phyloP scores from a whole-genome alignment of 2,329 filamentous ascomycete species.

The Ophiostoma sp. region DNA sequence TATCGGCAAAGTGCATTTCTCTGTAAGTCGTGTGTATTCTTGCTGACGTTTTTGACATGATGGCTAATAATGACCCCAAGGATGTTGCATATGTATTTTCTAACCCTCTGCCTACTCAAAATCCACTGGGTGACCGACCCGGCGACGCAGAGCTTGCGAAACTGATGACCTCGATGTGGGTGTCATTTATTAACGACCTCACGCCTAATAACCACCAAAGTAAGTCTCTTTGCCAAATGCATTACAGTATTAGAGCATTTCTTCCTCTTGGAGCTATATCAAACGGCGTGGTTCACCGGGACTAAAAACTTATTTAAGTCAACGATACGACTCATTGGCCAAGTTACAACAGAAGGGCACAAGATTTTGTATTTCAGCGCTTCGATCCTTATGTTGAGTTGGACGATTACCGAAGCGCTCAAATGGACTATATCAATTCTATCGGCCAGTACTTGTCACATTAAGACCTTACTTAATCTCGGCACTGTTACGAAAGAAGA shows the following conservation, averaged over 20 bases:
- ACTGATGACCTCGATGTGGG: neutral
- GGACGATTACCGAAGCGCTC: neutral
- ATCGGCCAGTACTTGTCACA: neutral
- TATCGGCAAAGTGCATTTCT: slow-evolving; percentile 3
- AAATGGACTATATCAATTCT: slow-evolving; percentile 2
- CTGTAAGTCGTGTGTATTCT: neutral
- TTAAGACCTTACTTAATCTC: neutral
- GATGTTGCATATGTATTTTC: slow-evolving; percentile 3
- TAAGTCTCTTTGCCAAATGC: neutral
- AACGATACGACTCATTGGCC: neutral
- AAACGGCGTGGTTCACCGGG: neutral
- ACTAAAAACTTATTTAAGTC: neutral
- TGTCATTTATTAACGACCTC: slow-evolving; percentile 2
- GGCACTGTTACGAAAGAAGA: too few relatives aligned
- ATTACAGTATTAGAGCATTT: neutral
- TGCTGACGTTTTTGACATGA: neutral
- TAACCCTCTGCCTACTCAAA: neutral
- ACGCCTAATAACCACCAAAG: neutral
- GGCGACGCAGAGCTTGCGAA: neutral
- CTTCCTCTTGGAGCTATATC: neutral
- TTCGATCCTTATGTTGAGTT: neutral
- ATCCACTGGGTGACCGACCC: neutral
- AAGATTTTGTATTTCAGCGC: neutral
- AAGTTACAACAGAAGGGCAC: neutral
- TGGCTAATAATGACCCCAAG: neutral